Evolutionary conservation across 306 rosid species (phyloP).

Genomic region (Acacia acuminata): DNA sequence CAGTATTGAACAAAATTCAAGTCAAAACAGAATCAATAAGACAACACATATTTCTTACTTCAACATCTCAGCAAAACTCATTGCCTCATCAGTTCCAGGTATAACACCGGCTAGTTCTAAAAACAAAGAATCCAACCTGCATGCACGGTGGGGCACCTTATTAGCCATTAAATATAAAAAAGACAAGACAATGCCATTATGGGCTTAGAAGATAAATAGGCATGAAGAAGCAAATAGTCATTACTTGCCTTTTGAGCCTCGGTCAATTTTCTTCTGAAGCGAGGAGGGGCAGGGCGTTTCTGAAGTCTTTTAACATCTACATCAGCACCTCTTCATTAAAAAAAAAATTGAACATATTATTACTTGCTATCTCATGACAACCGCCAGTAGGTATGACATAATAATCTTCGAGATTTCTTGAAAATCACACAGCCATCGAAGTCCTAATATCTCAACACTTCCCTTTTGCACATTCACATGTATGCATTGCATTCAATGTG

Average conservation of each 20-base stretch:
- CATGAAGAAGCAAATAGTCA: slow-evolving; percentile 12
- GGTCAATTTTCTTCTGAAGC: slow-evolving; percentile 80
- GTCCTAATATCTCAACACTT: not conserved
- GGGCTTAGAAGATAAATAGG: slow-evolving; percentile 8
- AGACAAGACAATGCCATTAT: not conserved
- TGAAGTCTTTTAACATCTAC: slow-evolving; percentile 86
- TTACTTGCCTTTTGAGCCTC: slow-evolving; percentile 79
- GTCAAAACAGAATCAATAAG: too few species aligned
- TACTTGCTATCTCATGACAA: not conserved
- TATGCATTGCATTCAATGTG: not conserved
- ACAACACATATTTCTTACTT: too few species aligned
- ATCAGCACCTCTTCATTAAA: slow-evolving; percentile 63
- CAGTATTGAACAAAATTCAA: too few species aligned
- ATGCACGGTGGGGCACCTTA: slow-evolving; percentile 35
- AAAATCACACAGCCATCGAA: not conserved
- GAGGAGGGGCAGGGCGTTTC: slow-evolving; percentile 93
- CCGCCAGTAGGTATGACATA: not conserved
- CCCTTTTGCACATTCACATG: not conserved
- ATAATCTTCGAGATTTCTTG: not conserved
- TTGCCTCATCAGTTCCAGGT: too few species aligned
- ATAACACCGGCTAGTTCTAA: too few species aligned
- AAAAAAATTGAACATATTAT: slow-evolving; percentile 20
- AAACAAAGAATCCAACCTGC: too few species aligned
- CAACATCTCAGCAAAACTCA: too few species aligned
- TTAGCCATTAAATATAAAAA: slow-evolving; percentile 25